A percentile compares a stretch with the other conserved stretches of the same genome.
Evolutionary conservation across 1,139 yeast species (phyloP).

Genomic region (Starmera stellimalicola): DNA sequence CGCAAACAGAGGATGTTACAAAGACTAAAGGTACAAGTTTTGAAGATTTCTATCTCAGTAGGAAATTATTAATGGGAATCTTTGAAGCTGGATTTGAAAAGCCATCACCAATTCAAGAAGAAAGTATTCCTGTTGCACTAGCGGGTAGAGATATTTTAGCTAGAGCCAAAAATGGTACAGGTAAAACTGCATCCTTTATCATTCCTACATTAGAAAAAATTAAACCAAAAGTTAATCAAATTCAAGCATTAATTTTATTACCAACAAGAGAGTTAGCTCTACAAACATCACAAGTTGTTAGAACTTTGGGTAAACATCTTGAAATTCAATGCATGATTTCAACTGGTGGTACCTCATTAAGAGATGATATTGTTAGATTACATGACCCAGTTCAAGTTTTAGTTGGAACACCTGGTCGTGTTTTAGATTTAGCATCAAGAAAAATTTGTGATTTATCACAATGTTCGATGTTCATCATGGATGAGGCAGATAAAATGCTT

Average conservation of each 20-base stretch:
- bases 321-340: slow-evolving; percentile 95
- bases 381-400: slow-evolving; percentile 86
- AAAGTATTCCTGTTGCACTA: slow-evolving; percentile 89
- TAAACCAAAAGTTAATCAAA: slow-evolving; percentile 75
- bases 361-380: slow-evolving; percentile 90
- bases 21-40: slow-evolving; percentile 86
- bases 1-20: slow-evolving; percentile 94
- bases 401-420: slow-evolving; percentile 97
- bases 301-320: slow-evolving; percentile 93
- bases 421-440: slow-evolving; percentile 87
- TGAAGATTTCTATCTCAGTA: slow-evolving; percentile 84
- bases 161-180: slow-evolving; percentile 97
- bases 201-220: slow-evolving; percentile 80
- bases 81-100: slow-evolving; percentile 98
- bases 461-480: slow-evolving; percentile 91
- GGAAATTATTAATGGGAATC: slow-evolving; percentile 95
- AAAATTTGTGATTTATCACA: slow-evolving; percentile 78
- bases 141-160: slow-evolving; percentile 96
- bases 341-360: slow-evolving; percentile 93
- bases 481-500: slow-evolving; percentile 97
- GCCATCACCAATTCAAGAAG: slow-evolving; percentile 98
- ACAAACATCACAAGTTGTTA: slow-evolving; percentile 94
- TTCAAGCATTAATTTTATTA: slow-evolving; percentile 81
- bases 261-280: slow-evolving; percentile 96
- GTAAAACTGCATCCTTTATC: slow-evolving; percentile 94